Conservation (phyloP, 2,329 filamentous ascomycete genomes). For the Ophiostoma piceae region DNA sequence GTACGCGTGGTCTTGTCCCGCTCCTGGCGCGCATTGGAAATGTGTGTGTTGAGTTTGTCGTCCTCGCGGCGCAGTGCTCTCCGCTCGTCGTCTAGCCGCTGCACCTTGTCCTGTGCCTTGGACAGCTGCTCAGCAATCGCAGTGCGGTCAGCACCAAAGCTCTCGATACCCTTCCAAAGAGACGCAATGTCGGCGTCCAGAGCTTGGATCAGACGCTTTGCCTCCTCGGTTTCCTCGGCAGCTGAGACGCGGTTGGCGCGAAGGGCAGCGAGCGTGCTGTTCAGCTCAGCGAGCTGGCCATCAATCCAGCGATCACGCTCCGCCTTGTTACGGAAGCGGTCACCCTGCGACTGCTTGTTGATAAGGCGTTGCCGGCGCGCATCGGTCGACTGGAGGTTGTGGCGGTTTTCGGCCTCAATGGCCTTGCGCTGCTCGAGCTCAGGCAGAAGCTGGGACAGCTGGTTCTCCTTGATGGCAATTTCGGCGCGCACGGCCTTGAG, state of each 20-base stretch:
- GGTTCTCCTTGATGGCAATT: conserved; percentile 69
- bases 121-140: conserved; percentile 68
- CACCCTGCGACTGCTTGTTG: conserved; percentile 84
- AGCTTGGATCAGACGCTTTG: conserved; percentile 36
- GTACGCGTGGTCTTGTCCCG: conserved; percentile 70
- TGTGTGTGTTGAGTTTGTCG: conserved; percentile 74
- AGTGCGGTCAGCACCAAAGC: conserved; percentile 69
- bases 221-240: conserved; percentile 64
- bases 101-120: conserved; percentile 69
- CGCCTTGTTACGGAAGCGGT: conserved; percentile 79
- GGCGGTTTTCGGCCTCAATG: conserved; percentile 64
- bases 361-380: conserved; percentile 72
- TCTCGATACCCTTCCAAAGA: conserved; percentile 72
- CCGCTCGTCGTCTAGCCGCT: conserved; percentile 77
- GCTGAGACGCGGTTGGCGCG: conserved; percentile 81
- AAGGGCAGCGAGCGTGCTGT: conserved; percentile 68
- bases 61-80: conserved; percentile 86
- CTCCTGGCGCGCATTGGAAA: conserved; percentile 70
- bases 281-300: conserved; percentile 74
- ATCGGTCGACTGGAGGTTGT: conserved; percentile 70
- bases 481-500: conserved; percentile 66
- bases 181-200: conserved; percentile 66
- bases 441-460: conserved; percentile 70
- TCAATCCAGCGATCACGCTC: conserved; percentile 82
- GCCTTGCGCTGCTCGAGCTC: conserved; percentile 68